A percentile compares a stretch with the other conserved stretches of the same genome.
Evolutionary conservation across 495 filamentous ascomycete species (phyloP).

Genomic region (Glonium stellatum): DNA sequence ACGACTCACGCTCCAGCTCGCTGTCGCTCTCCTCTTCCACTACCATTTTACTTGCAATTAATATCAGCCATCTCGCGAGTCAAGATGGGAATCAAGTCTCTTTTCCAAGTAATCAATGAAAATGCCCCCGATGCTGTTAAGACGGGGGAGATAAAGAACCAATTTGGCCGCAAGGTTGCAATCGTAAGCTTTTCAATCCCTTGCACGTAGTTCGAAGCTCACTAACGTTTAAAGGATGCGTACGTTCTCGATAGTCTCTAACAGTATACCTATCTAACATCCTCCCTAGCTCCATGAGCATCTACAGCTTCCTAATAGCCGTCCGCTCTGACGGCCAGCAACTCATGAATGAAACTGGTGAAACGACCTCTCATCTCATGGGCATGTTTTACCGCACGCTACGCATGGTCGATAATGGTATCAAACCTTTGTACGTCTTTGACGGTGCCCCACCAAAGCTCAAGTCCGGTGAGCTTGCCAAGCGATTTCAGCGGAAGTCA

Average conservation of each 20-base stretch:
- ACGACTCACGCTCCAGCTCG: not conserved
- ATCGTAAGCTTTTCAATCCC: slow-evolving; percentile 56
- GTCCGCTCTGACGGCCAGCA: slow-evolving; percentile 95
- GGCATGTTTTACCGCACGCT: slow-evolving; percentile 99
- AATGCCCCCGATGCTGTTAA: slow-evolving; percentile 92
- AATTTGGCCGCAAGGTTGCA: slow-evolving; percentile 94
- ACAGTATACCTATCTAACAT: slow-evolving; percentile 27
- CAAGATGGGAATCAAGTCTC: slow-evolving; percentile 86
- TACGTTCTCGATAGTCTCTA: slow-evolving; percentile 41
- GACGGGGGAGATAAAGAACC: slow-evolving; percentile 93
- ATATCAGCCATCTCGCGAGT: not conserved
- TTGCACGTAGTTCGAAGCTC: not conserved
- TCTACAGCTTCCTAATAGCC: slow-evolving; percentile 96
- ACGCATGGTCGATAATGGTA: slow-evolving; percentile 96
- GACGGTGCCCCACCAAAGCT: slow-evolving; percentile 94
- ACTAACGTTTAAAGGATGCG: slow-evolving; percentile 61
- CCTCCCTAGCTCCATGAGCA: slow-evolving; percentile 79
- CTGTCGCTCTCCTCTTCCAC: not conserved
- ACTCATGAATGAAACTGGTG: slow-evolving; percentile 84
- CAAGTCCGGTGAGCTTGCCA: slow-evolving; percentile 91
- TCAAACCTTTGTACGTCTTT: slow-evolving; percentile 97
- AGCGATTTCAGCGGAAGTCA: slow-evolving; percentile 83
- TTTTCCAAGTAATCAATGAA: slow-evolving; percentile 82
- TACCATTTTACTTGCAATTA: not conserved
- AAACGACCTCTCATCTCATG: slow-evolving; percentile 97